Evolutionary conservation across 805 yeast genomes (phyloP).

Genomic region (Kazachstania martiniae): DNA sequence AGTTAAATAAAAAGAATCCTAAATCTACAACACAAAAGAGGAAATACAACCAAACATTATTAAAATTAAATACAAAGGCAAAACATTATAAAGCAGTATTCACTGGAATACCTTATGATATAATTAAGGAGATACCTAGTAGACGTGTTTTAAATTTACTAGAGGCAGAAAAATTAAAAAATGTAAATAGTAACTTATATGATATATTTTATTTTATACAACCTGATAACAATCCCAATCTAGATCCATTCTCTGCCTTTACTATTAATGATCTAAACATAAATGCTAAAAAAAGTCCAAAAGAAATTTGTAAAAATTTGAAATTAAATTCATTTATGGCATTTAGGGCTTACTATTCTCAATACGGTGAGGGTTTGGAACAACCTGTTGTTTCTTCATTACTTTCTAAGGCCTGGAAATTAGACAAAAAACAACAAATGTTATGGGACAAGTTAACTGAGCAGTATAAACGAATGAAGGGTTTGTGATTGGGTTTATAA

Average conservation of each 20-base stretch:
- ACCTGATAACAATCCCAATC: neutral
- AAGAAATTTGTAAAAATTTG: conserved; percentile 2
- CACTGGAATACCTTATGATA: no score
- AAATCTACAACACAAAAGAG: neutral
- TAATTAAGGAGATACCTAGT: no score
- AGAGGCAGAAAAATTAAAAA: neutral
- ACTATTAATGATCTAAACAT: neutral
- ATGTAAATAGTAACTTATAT: neutral
- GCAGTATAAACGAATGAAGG: conserved; percentile 2
- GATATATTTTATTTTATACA: neutral
- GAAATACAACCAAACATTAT: conserved; percentile 1
- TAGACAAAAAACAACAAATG: conserved; percentile 3
- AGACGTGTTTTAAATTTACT: no score
- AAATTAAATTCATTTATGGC: conserved; percentile 19
- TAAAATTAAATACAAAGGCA: neutral
- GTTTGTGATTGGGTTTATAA: neutral
- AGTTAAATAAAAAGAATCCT: conserved; percentile 5
- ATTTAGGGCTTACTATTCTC: conserved; percentile 19
- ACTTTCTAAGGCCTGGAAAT: conserved; percentile 15
- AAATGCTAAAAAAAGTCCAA: conserved; percentile 1
- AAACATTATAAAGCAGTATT: no score
- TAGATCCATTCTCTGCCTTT: neutral
- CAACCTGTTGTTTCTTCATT: conserved; percentile 14
- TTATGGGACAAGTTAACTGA: conserved; percentile 2
- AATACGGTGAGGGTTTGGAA: conserved; percentile 14